These are phyloP conservation scores for Quercus variabilis DNA, from an alignment of 306 rosid species.

Conservation along the genomic window DNA sequence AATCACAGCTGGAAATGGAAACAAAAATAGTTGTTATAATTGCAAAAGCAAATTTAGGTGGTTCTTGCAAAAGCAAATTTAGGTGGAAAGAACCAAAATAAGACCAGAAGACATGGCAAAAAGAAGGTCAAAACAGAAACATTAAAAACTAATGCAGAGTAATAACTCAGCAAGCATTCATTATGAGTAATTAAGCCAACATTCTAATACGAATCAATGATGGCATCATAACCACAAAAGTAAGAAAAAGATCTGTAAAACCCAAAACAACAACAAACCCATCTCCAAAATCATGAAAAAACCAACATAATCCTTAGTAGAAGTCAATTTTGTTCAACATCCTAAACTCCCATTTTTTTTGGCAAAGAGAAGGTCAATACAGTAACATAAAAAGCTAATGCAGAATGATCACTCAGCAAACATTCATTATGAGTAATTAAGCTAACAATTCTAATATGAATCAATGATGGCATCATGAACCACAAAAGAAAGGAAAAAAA, in stretches of 20 bases:
- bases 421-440: neutral
- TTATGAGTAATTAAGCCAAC: neutral
- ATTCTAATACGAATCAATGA: conserved; percentile 25
- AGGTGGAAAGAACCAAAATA: neutral
- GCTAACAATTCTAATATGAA: conserved; percentile 2
- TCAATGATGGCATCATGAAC: conserved; percentile 20
- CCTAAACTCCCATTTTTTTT: neutral
- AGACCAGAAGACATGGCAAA: neutral
- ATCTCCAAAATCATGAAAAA: conserved; percentile 13
- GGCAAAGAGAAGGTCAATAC: neutral
- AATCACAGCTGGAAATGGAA: neutral
- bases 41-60: neutral
- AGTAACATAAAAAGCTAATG: neutral
- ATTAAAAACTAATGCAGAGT: conserved; percentile 4
- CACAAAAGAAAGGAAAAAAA: conserved; percentile 8
- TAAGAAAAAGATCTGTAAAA: conserved; percentile 6
- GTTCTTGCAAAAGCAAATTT: neutral
- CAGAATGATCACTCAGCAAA: conserved; percentile 19
- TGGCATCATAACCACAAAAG: conserved; percentile 9
- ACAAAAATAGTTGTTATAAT: neutral
- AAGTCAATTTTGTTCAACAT: conserved; percentile 29
- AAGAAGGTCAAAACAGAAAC: neutral
- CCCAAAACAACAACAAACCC: neutral
- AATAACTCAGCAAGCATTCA: conserved; percentile 17
- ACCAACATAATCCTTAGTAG: conserved; percentile 1